Evolutionary conservation across 2,329 filamentous ascomycete genomes (phyloP).

Genomic region (Aspergillus thermomutatus): DNA sequence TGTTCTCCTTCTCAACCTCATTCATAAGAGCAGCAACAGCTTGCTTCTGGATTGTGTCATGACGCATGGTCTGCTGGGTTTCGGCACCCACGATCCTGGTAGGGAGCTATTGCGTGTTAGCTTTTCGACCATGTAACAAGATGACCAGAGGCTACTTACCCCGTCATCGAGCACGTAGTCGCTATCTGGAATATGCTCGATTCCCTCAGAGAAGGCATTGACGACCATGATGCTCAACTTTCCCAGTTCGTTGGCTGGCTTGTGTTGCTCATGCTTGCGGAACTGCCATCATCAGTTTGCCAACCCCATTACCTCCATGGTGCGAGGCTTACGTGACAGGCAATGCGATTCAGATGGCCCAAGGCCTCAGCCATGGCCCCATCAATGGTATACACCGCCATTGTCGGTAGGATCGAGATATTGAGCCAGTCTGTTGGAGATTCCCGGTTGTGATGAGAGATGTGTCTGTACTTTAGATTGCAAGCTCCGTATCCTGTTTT

Average conservation of each 20-base stretch:
- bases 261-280: constrained; percentile 25
- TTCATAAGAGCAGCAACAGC: constrained; percentile 10
- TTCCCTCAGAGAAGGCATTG: constrained; percentile 29
- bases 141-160: constrained; percentile 10
- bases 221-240: constrained; percentile 32
- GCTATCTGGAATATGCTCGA: constrained; percentile 18
- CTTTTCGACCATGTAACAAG: not conserved
- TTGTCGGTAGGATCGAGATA: constrained; percentile 2
- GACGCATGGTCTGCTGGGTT: not conserved
- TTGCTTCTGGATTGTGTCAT: constrained; percentile 11
- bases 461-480: not conserved
- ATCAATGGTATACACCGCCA: constrained; percentile 22
- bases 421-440: not conserved
- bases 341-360: constrained; percentile 22
- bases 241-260: constrained; percentile 34
- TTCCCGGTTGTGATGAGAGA: not conserved
- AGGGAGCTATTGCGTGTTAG: constrained; percentile 5
- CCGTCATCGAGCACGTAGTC: constrained; percentile 15
- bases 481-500: not conserved
- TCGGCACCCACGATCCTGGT: not conserved
- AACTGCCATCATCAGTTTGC: constrained; percentile 23
- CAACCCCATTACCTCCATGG: not conserved
- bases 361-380: constrained; percentile 29
- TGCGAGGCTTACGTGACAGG: constrained; percentile 24
- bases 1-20: constrained; percentile 12